Conservation (phyloP, 495 filamentous ascomycete genomes). For the Penicillium malachiteum region DNA sequence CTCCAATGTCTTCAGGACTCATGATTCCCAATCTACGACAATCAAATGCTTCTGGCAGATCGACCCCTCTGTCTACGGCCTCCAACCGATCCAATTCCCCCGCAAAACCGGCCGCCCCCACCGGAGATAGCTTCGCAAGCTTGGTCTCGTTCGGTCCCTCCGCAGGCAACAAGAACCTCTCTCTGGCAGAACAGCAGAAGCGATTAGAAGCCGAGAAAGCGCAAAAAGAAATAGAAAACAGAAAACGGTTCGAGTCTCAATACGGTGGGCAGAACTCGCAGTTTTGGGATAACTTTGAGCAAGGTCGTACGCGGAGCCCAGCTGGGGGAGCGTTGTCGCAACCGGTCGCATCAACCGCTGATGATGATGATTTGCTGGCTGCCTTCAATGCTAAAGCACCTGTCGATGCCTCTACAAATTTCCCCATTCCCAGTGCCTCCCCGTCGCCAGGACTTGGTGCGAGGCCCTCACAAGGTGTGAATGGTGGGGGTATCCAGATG, state of each 20-base stretch:
- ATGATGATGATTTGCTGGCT: conserved; percentile 61
- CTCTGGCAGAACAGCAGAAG: conserved; percentile 82
- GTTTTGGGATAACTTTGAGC: conserved; percentile 67
- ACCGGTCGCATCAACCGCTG: conserved; percentile 25
- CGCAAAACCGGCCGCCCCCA: conserved; percentile 59
- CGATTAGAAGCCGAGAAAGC: conserved; percentile 73
- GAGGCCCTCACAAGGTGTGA: conserved; percentile 13
- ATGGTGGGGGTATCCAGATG: conserved; percentile 25
- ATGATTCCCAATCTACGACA: conserved; percentile 60
- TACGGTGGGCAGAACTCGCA: conserved; percentile 64
- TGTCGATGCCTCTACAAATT: conserved; percentile 61
- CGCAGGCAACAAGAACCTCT: conserved; percentile 66
- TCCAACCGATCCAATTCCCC: conserved; percentile 49
- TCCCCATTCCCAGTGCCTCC: conserved; percentile 47
- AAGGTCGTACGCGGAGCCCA: conserved; percentile 46
- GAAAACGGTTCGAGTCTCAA: conserved; percentile 65
- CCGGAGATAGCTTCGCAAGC: conserved; percentile 84
- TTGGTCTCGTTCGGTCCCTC: conserved; percentile 73
- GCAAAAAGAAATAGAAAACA: conserved; percentile 70
- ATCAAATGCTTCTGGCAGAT: conserved; percentile 60
- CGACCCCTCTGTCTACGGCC: conserved; percentile 63
- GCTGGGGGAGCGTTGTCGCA: conserved; percentile 54
- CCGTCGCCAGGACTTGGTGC: conserved; percentile 28
- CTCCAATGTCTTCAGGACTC: conserved; percentile 51
- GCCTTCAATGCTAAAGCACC: conserved; percentile 61